A percentile compares a stretch with the other conserved stretches of the same genome.
These are phyloP conservation scores for Eutrema yunnanense DNA, from an alignment of 345 rosid genomes.

Conservation along the genomic window DNA sequence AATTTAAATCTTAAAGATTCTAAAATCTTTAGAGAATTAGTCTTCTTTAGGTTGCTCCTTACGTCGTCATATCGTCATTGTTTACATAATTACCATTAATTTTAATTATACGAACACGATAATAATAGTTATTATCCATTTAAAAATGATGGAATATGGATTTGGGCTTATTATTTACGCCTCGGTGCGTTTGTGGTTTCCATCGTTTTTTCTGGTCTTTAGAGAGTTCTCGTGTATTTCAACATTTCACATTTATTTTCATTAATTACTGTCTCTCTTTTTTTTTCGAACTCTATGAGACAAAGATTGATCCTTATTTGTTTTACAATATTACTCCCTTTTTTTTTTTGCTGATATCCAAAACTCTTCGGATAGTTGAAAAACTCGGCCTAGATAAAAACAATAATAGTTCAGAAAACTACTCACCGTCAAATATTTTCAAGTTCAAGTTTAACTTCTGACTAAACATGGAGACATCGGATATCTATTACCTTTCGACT, in stretches of 20 bases:
- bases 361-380: neutral
- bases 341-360: neutral
- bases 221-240: neutral
- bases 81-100: neutral
- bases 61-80: slow-evolving; percentile 15
- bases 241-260: neutral
- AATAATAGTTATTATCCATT: neutral
- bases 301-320: neutral
- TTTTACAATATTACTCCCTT: neutral
- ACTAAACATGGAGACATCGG: neutral
- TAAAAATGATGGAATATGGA: neutral
- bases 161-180: slow-evolving; percentile 6
- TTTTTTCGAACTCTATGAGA: neutral
- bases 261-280: neutral
- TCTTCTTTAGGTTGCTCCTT: neutral
- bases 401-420: neutral
- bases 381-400: neutral
- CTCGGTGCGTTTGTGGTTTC: slow-evolving; percentile 14
- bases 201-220: slow-evolving; percentile 7
- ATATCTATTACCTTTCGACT: neutral
- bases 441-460: neutral
- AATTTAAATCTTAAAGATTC: no score
- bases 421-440: neutral
- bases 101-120: neutral
- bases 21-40: no score